Evolutionary conservation across 1,284 basidiomycete genomes (phyloP), one percentile per base, ranked within the genome.

Genomic region (Peniophora sp.): DNA sequence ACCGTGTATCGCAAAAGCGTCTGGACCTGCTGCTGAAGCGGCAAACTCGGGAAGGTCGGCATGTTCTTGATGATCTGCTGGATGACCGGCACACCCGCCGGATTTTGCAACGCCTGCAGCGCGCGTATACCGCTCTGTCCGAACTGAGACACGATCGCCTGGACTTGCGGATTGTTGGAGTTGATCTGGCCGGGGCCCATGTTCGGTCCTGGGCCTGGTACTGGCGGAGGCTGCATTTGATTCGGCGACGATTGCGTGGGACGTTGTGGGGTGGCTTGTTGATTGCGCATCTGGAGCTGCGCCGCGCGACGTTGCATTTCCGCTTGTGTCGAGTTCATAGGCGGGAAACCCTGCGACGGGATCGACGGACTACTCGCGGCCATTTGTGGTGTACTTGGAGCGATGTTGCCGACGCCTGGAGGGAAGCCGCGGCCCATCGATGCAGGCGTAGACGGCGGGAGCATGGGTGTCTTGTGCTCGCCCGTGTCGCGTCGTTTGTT

Each of bases 401-500:
- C 49, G 44, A n/a, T n/a, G n/a, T 18, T 50, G 36, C 15, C 54
- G 1, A 53, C 54, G 23, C 58, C 56, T 12, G 57, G 51, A 37
- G 59, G 41, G 43, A 56, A 50, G 5, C 55, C 54, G 3, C 58
- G 61, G 2, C 55, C 52, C 6, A 56, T 51, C 10, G 58, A 51
- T 1, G 58, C 56, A 1, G 63, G 58, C 0, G 61, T 57, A 20
- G 61, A 56, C 1, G 62, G 53, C 15, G 51, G 54, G 0, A 60
- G 62, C 36, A 58, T 60, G 8, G 57, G 55, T 9, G 51, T 58
- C 56, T 79, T 82, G 37, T 65, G 68, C 56, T 86, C 83, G 27
- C 85, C 85, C 1, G 79, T 81, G 54, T 88, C 80, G n/a, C 79
- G 73, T n/a, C 85, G 74, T 62, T 88, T 86, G 59, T 73, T 78